Base-by-base conservation (phyloP, 2,329 filamentous ascomycete species). In the Phialocephala subalpina region DNA sequence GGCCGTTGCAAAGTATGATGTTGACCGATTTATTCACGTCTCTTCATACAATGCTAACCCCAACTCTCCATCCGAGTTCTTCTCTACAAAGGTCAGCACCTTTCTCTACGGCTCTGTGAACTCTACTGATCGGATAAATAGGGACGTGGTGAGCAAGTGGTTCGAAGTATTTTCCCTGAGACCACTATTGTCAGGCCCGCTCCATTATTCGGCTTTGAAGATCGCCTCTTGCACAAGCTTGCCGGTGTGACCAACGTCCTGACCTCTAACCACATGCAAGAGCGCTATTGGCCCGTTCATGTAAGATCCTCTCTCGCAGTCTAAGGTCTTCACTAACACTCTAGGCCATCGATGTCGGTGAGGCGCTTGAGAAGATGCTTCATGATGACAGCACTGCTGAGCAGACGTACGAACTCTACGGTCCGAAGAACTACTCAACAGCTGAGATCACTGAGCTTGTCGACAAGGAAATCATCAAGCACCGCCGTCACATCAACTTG, bases 161-260 rank as follows among this genome's bases (percentile, higher is more conserved):
- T 90, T 55, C 90, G 95, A 69, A 88, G 86, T 74, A 94, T 98
- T 77, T 99, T 94, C 83, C 96, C 96, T 29, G 96, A 99, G 82
- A 97, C 96, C 20, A 99, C 96, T 55, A 94, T 99, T 73, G 96
- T 99, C 70, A 90, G 96, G 70, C 96, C 96, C 53, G 92, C 95
- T 14, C 96, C 94, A 61, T 87, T 97, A 80, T 99, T 97, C 77
- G 96, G 96, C 40, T 97, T 94, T 76, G 96, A 99, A 81, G 96
- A 99, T 81, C 91, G 91, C 75, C 87, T 99, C 53, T 88, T 99
- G 42, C 89, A 97, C 79, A 92, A 89, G 77, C 88, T 98, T 60
- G 96, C 95, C 49, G 87, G 89, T 71, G 85, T 90, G 12, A 88
- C 89, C 67, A 97, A 97, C 79, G 77, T 97, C 65, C 87, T 98